Percentiles rank a stretch among this genome's conserved stretches.
phyloP scores from a whole-genome alignment of 2,329 filamentous ascomycete species.

The Penicillium verrucosum region DNA sequence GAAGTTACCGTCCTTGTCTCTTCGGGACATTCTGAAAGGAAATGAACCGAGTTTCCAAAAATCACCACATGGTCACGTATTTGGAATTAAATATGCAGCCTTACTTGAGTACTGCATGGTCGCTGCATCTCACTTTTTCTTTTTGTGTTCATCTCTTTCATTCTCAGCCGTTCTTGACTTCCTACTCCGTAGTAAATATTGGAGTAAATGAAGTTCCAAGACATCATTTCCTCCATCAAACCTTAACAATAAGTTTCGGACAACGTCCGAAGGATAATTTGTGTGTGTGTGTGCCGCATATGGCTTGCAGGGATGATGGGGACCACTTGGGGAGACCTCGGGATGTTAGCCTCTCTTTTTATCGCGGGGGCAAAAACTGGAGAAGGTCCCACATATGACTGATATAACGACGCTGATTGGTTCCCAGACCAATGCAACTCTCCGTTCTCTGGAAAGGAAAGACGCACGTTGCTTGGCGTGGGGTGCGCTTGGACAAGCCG shows the following conservation, averaged over 20 bases:
- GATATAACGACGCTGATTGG: background rate
- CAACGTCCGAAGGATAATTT: background rate
- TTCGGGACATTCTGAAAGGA: background rate
- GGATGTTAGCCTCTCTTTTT: background rate
- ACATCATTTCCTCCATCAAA: background rate
- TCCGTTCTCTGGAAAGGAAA: background rate
- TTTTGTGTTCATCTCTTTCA: background rate
- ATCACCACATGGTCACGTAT: background rate
- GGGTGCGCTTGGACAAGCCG: conserved; percentile 5
- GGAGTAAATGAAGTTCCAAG: background rate
- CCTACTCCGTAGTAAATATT: background rate
- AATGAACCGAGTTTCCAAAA: background rate
- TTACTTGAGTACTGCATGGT: background rate
- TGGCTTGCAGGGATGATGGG: background rate
- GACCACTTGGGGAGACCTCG: background rate
- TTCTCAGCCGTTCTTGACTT: background rate
- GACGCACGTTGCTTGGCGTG: conserved; percentile 2
- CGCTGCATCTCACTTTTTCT: background rate
- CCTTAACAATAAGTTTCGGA: background rate
- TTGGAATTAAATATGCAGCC: background rate
- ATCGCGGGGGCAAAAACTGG: conserved; percentile 3
- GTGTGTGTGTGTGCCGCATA: background rate
- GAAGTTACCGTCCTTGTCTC: conserved; percentile 6
- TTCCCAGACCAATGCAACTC: background rate
- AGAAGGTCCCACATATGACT: background rate